Conservation (phyloP, 768 basidiomycete genomes). For the Mycena epipterygia region DNA sequence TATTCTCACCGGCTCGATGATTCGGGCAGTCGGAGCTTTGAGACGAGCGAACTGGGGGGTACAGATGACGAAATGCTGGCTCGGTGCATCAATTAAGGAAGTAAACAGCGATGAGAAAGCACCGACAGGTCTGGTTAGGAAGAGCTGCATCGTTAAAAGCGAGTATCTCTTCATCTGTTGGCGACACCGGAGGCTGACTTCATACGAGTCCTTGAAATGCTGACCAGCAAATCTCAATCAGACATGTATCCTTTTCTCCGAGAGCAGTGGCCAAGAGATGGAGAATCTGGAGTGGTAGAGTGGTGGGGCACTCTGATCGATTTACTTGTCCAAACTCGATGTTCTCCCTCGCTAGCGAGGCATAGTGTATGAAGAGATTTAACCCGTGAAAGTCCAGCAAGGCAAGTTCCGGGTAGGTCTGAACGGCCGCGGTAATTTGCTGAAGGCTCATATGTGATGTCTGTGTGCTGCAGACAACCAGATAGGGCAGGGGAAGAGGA, state of each 20-base stretch:
- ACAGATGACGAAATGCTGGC: constrained; percentile 6
- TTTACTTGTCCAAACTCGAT: background rate
- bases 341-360: background rate
- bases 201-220: constrained; percentile 4
- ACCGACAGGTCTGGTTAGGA: background rate
- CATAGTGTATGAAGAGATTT: constrained; percentile 9
- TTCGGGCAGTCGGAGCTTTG: background rate
- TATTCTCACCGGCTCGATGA: background rate
- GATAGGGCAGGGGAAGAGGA: background rate
- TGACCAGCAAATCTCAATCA: constrained; percentile 6
- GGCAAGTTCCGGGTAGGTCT: background rate
- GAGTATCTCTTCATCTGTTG: constrained; percentile 6
- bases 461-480: background rate
- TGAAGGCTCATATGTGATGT: constrained; percentile 6
- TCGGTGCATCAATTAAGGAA: background rate
- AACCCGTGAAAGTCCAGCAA: constrained; percentile 5
- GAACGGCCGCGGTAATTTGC: background rate
- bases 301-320: background rate
- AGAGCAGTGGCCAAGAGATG: constrained; percentile 7
- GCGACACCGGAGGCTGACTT: background rate
- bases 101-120: background rate
- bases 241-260: constrained; percentile 1
- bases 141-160: constrained; percentile 8
- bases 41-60: constrained; percentile 1
- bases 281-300: background rate